phyloP scores from a whole-genome alignment of 1,284 basidiomycete species.

The Moniliella sp. region DNA sequence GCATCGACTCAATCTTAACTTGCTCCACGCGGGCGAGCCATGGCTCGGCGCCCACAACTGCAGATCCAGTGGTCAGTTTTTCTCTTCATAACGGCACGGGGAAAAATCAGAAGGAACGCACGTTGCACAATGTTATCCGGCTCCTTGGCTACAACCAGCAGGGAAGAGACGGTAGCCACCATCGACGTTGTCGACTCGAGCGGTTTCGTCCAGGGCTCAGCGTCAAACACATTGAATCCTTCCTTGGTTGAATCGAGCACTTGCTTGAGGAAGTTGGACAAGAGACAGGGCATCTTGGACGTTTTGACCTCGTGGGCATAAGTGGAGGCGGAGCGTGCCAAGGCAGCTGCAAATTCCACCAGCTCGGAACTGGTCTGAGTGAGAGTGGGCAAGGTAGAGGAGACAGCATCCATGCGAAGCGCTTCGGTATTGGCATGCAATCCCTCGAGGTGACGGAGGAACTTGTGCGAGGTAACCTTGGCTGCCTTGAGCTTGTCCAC shows the following conservation, averaged over 20 bases:
- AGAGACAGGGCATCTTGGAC: conserved; percentile 8
- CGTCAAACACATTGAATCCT: conserved; percentile 8
- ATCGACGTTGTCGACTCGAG: conserved; percentile 7
- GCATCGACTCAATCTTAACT: conserved; percentile 57
- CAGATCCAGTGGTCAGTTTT: neutral
- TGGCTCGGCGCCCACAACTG: conserved; percentile 37
- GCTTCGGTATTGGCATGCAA: conserved; percentile 21
- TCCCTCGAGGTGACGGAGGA: conserved; percentile 17
- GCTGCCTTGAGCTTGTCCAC: conserved; percentile 16
- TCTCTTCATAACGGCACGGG: conserved; percentile 3
- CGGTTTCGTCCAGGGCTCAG: conserved; percentile 7
- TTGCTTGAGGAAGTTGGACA: conserved; percentile 6
- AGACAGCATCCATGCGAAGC: conserved; percentile 12
- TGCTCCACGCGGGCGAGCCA: conserved; percentile 72
- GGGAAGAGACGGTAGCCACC: conserved; percentile 4
- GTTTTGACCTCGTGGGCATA: conserved; percentile 13
- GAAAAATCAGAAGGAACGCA: conserved; percentile 1
- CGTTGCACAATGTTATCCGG: conserved; percentile 20
- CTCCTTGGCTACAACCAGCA: conserved; percentile 15
- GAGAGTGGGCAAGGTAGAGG: conserved; percentile 15
- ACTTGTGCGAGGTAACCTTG: conserved; percentile 21
- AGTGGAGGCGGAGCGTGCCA: conserved; percentile 7
- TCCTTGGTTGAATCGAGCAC: conserved; percentile 13
- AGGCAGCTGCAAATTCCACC: conserved; percentile 13
- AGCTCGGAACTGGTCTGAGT: conserved; percentile 17